A percentile compares a stretch with the other conserved stretches of the same genome.
These are phyloP conservation scores for Diaporthe ilicicola DNA, from an alignment of 2,329 filamentous ascomycete species.

Conservation along the genomic window DNA sequence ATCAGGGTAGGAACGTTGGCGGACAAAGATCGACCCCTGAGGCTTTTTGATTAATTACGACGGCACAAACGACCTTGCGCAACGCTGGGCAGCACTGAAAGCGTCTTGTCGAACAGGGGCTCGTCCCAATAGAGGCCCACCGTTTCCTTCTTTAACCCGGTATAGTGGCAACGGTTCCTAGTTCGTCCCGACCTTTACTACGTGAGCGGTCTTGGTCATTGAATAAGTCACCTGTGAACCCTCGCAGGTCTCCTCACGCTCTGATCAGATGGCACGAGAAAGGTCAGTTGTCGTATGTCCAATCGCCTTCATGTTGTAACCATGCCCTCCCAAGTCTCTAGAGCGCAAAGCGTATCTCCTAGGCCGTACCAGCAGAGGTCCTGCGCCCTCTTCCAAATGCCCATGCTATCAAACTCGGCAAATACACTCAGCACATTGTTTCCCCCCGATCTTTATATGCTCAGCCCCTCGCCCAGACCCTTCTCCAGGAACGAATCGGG, in stretches of 20 bases:
- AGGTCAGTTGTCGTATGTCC: slow-evolving; percentile 14
- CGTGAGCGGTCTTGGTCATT: background rate
- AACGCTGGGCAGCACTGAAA: background rate
- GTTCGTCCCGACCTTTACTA: background rate
- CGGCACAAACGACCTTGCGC: background rate
- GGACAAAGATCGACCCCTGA: background rate
- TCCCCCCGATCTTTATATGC: background rate
- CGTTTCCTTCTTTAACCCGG: background rate
- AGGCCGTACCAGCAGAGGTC: background rate
- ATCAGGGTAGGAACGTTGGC: background rate
- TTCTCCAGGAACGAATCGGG: background rate
- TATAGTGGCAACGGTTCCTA: background rate
- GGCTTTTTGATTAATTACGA: background rate
- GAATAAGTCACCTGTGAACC: background rate
- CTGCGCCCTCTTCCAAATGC: background rate
- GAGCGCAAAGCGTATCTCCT: slow-evolving; percentile 3
- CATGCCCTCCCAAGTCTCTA: slow-evolving; percentile 9
- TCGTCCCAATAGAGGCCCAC: background rate
- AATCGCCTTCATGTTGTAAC: background rate
- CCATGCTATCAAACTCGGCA: background rate
- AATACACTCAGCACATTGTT: background rate
- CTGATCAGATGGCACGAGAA: background rate
- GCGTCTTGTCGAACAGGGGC: background rate
- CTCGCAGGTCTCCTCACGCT: background rate
- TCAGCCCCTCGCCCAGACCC: background rate